These are phyloP conservation scores for Calonectria pseudoreteaudii DNA, from an alignment of 2,329 filamentous ascomycete genomes.

Conservation along the genomic window DNA sequence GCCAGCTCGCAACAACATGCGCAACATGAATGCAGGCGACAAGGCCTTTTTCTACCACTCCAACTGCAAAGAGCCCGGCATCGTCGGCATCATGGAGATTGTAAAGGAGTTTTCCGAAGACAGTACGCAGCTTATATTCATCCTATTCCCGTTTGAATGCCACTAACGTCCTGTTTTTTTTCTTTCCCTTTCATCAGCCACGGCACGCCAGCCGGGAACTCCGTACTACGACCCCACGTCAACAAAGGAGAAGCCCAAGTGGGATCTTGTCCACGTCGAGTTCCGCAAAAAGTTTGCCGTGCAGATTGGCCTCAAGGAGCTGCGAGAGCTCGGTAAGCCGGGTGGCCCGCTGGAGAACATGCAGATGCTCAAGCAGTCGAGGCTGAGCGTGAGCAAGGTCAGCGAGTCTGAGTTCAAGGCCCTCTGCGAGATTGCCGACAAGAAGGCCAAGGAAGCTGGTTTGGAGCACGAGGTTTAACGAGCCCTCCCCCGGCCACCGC, in stretches of 20 bases:
- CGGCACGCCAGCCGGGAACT: constrained; percentile 46
- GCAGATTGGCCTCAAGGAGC: constrained; percentile 76
- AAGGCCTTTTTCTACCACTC: constrained; percentile 98
- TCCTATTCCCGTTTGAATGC: rapidly evolving
- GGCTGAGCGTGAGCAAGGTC: constrained; percentile 84
- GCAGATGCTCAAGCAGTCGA: constrained; percentile 85
- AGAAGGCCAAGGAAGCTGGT: constrained; percentile 54
- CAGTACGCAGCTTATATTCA: constrained; percentile 58
- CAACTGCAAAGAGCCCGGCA: constrained; percentile 89
- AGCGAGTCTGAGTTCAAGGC: constrained; percentile 73
- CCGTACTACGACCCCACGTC: constrained; percentile 89
- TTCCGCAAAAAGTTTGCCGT: constrained; percentile 86
- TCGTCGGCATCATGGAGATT: constrained; percentile 90
- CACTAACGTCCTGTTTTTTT: background rate
- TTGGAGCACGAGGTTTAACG: constrained; percentile 48
- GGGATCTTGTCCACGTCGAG: constrained; percentile 90
- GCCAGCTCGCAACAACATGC: constrained; percentile 85
- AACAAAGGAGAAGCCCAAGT: constrained; percentile 66
- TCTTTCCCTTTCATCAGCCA: constrained; percentile 39
- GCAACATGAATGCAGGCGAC: constrained; percentile 91
- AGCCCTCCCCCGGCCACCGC: background rate
- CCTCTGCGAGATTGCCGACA: constrained; percentile 64
- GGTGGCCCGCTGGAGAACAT: constrained; percentile 75
- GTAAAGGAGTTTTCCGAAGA: constrained; percentile 87
- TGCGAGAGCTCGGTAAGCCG: constrained; percentile 72